phyloP scores from a whole-genome alignment of 2,329 filamentous ascomycete genomes.

The Emmonsiellopsis sp. region DNA sequence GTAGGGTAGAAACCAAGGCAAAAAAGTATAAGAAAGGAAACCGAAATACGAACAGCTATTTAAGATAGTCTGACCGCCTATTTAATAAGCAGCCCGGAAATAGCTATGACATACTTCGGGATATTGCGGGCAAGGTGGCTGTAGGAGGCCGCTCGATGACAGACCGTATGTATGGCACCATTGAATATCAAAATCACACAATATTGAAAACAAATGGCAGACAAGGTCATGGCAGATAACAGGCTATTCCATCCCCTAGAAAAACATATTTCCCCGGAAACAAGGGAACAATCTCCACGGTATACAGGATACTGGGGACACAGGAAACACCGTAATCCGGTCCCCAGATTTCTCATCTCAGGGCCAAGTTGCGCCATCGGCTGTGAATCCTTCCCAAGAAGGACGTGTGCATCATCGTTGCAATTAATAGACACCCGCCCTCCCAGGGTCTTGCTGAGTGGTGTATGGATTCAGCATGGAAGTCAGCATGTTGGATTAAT shows the following conservation, averaged over 20 bases:
- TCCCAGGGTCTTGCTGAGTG: background rate
- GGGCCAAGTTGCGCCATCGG: background rate
- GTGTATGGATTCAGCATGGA: too few relatives aligned
- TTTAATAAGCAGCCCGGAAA: background rate
- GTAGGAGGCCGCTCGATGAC: background rate
- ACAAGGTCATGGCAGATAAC: background rate
- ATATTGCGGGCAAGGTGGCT: background rate
- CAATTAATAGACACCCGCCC: background rate
- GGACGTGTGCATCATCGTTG: background rate
- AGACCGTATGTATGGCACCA: background rate
- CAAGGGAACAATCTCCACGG: too few relatives aligned
- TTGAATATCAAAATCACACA: background rate
- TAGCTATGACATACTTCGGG: background rate
- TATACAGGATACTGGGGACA: too few relatives aligned
- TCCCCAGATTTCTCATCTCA: background rate
- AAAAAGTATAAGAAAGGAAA: background rate
- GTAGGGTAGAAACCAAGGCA: background rate
- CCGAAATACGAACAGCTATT: background rate
- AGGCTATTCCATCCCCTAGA: background rate
- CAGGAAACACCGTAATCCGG: background rate
- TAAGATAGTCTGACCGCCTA: background rate
- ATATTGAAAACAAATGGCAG: background rate
- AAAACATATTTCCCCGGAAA: background rate
- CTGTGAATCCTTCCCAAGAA: background rate
- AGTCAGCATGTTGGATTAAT: too few relatives aligned